A percentile compares a stretch with the other conserved stretches of the same genome.
These are phyloP conservation scores for Cucurbita pepo DNA, from an alignment of 306 rosid species.

Conservation along the genomic window DNA sequence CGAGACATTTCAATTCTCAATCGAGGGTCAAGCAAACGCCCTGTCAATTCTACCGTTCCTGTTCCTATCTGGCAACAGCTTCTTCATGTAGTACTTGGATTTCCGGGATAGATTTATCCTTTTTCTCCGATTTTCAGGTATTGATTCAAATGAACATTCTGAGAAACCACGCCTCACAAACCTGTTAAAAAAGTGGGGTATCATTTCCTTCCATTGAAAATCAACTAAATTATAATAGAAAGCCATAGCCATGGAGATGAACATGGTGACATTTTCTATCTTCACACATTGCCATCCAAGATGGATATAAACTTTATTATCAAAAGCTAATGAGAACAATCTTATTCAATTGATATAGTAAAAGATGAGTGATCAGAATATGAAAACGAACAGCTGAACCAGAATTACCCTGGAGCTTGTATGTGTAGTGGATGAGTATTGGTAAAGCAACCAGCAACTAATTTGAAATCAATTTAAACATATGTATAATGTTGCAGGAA, in stretches of 20 bases:
- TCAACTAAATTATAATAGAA: background rate
- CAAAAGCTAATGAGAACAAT: background rate
- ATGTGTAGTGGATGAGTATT: background rate
- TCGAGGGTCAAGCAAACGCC: constrained; percentile 18
- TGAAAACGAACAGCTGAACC: background rate
- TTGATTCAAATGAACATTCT: constrained; percentile 63
- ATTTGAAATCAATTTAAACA: background rate
- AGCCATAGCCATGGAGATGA: background rate
- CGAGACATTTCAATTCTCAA: background rate
- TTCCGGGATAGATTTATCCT: constrained; percentile 74
- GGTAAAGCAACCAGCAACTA: background rate
- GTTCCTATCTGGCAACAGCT: constrained; percentile 54
- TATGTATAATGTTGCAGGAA: background rate
- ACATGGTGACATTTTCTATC: background rate
- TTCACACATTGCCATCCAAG: background rate
- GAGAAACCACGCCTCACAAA: constrained; percentile 93
- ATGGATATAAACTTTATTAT: background rate
- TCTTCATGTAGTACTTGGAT: constrained; percentile 83
- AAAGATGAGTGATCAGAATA: background rate
- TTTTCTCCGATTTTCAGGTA: constrained; percentile 59
- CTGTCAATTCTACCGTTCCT: constrained; percentile 40
- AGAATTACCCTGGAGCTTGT: background rate
- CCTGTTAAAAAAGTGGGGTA: constrained; percentile 26
- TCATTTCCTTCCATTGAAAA: background rate
- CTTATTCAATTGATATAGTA: background rate